Evolutionary conservation across 768 basidiomycete species (phyloP), one percentile per base, ranked within the genome.

Genomic region (Multifurca ochricompacta): DNA sequence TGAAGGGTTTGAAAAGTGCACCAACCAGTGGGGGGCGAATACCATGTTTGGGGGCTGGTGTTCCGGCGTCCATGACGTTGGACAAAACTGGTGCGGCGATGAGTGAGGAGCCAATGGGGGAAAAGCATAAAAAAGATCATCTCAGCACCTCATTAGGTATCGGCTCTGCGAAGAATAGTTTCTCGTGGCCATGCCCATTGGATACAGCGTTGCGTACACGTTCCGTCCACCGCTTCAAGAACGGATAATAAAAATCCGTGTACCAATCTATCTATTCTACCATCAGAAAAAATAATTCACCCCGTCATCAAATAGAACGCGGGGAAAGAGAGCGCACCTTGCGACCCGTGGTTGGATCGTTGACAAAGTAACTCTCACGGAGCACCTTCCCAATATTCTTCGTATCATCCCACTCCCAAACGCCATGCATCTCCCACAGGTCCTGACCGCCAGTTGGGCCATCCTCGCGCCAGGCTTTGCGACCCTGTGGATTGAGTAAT

Each of bases 361-460:
- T 79, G 11, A 72, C 67, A 63, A 99, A 99, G 65, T 96, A 98
- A 59, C 76, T 87, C 65, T 91, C 89, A 44, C 87, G 76, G 50
- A 98, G 68, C 3, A 88, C 82, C 1, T 94, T 82, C 0, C 82
- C 83, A 56, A 80, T 74, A 13, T 82, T 68, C 62, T 82, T 84
- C 27, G 70, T 71, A 5, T 67, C 69, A 63, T 91, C 86, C 84
- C 86, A 97, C 0, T 82, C 80, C 95, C 96, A 99, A 4, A 98
- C 89, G 16, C 88, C 90, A 59, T 98, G 92, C 72, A 84, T 78
- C 63, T 89, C 85, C 93, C 93, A 95, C 3, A 93, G 61, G 64
- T 93, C 96, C 54, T 75, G 67, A 13, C 85, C 82, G 58, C 66
- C 48, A 0, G 85, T 87, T 11, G 91, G 89, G 0, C 91, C 89